Conservation (phyloP, 179 eudicot genomes). For the Spergularia azorica region DNA sequence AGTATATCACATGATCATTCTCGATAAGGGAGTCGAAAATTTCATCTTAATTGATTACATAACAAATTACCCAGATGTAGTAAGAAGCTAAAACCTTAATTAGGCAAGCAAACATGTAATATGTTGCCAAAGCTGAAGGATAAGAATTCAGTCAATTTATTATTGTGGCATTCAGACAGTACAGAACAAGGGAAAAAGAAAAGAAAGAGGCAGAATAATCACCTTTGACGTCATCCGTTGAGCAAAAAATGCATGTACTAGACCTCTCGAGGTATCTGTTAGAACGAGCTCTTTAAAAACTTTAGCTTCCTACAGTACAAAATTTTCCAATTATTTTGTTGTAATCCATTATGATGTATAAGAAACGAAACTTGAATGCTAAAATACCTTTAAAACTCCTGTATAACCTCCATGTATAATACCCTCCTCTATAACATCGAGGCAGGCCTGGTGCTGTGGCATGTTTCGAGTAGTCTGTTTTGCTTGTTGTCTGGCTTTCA, state of each 20-base stretch:
- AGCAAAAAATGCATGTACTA: slow-evolving; percentile 79
- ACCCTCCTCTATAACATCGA: slow-evolving; percentile 87
- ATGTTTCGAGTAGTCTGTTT: slow-evolving; percentile 66
- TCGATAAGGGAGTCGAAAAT: no score
- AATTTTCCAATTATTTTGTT: slow-evolving; percentile 15
- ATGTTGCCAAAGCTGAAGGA: not conserved
- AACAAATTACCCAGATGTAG: no score
- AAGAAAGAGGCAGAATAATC: not conserved
- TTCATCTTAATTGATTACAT: no score
- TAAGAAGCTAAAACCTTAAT: not conserved
- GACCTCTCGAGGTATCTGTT: slow-evolving; percentile 68
- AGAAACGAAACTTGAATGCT: not conserved
- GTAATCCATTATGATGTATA: not conserved
- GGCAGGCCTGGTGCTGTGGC: slow-evolving; percentile 91
- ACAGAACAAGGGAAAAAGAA: not conserved
- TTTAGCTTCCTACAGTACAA: slow-evolving; percentile 57
- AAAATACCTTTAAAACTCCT: slow-evolving; percentile 71
- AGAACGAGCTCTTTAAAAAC: slow-evolving; percentile 57
- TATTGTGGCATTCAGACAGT: not conserved
- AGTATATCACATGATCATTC: no score
- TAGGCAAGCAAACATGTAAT: not conserved
- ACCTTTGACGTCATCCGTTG: slow-evolving; percentile 91
- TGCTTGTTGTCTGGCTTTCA: slow-evolving; percentile 70
- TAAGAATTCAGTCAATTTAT: not conserved
- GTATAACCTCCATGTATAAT: slow-evolving; percentile 75